These are phyloP conservation scores for Apiospora malaysiana DNA, from an alignment of 2,329 filamentous ascomycete genomes.

Conservation along the genomic window DNA sequence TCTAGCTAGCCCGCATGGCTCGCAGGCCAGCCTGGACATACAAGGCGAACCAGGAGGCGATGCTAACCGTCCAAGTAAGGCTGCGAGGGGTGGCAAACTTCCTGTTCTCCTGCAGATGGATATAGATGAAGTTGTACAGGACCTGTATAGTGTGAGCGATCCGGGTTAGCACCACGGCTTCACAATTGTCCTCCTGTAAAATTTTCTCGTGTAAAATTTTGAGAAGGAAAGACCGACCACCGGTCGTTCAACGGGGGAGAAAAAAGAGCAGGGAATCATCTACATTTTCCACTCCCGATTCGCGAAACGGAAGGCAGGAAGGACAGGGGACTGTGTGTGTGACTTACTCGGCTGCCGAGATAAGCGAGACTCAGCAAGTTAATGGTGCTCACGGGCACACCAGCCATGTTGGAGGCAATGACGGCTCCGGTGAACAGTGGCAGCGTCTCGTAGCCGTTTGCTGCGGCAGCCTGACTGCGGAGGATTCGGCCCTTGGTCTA, in stretches of 20 bases:
- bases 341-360: slow-evolving; percentile 38
- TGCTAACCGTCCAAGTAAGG: slow-evolving; percentile 44
- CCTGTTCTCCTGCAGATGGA: slow-evolving; percentile 49
- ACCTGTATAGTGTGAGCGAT: slow-evolving; percentile 33
- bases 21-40: slow-evolving; percentile 48
- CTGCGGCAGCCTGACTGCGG: slow-evolving; percentile 29
- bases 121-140: slow-evolving; percentile 50
- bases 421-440: slow-evolving; percentile 39
- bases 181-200: background rate
- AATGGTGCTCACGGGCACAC: slow-evolving; percentile 43
- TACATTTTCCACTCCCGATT: background rate
- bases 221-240: background rate
- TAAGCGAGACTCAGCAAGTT: slow-evolving; percentile 49
- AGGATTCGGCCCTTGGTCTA: slow-evolving; percentile 33
- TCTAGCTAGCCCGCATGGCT: background rate
- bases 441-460: slow-evolving; percentile 33
- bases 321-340: slow-evolving; percentile 4
- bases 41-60: slow-evolving; percentile 42
- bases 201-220: background rate
- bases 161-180: background rate
- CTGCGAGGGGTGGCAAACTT: slow-evolving; percentile 45
- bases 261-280: background rate
- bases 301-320: background rate
- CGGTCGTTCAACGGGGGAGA: too few relatives aligned
- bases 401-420: slow-evolving; percentile 52